phyloP scores from a whole-genome alignment of 1,139 yeast genomes.

The Protomyces pachydermus region DNA sequence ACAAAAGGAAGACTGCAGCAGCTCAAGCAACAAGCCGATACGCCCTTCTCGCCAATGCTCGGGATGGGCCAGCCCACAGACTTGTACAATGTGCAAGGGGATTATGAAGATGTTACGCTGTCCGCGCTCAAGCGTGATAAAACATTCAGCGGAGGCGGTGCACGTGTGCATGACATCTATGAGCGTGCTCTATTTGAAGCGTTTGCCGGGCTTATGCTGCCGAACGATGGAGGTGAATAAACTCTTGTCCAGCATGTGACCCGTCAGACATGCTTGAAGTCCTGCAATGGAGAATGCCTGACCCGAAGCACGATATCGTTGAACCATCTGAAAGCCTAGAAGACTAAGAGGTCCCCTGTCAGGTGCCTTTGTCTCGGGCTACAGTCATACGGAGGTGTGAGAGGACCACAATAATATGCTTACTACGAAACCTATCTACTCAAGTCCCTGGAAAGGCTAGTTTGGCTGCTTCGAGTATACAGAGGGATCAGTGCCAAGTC shows the following conservation, averaged over 20 bases:
- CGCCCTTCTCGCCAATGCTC: constrained; percentile 89
- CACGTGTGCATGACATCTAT: constrained; percentile 63
- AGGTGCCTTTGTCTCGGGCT: no score
- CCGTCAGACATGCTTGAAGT: neutral
- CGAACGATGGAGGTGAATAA: neutral
- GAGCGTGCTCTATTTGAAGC: constrained; percentile 81
- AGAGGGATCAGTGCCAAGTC: constrained; percentile 1
- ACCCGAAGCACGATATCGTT: no score
- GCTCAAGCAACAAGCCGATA: constrained; percentile 42
- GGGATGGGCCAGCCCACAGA: constrained; percentile 72
- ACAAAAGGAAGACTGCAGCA: constrained; percentile 40
- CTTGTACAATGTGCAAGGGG: constrained; percentile 46
- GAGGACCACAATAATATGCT: no score
- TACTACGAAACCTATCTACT: neutral
- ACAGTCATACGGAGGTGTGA: no score
- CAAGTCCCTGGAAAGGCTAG: neutral
- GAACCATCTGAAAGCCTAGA: no score
- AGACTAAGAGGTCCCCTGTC: no score
- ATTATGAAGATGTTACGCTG: constrained; percentile 57
- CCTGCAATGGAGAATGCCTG: no score
- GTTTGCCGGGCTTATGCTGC: constrained; percentile 78
- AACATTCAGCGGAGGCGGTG: constrained; percentile 81
- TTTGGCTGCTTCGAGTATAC: neutral
- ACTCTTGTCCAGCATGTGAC: no score
- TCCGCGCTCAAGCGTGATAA: constrained; percentile 56